These are phyloP conservation scores for Tephrocybe sp. DNA, from an alignment of 768 basidiomycete genomes.

Conservation along the genomic window DNA sequence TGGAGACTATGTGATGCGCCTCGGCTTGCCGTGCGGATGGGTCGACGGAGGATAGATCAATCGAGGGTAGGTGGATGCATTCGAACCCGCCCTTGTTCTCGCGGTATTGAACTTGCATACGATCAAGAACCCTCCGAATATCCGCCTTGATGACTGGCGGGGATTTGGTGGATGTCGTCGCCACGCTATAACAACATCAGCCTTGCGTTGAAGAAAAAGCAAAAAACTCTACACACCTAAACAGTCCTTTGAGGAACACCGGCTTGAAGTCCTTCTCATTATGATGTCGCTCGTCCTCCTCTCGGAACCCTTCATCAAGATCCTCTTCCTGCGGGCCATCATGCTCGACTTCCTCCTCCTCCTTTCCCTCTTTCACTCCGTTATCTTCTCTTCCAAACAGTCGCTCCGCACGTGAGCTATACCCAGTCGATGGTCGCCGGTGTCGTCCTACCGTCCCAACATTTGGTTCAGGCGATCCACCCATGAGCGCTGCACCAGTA, in stretches of 20 bases:
- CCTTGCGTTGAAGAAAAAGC: neutral
- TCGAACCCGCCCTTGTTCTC: conserved; percentile 92
- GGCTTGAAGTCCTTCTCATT: conserved; percentile 85
- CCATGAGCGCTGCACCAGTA: conserved; percentile 61
- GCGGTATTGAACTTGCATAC: conserved; percentile 94
- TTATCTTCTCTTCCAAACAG: conserved; percentile 54
- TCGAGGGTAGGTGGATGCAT: conserved; percentile 93
- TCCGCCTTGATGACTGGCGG: conserved; percentile 81
- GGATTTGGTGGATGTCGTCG: conserved; percentile 91
- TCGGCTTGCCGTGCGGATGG: conserved; percentile 22
- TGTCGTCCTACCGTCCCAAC: conserved; percentile 62
- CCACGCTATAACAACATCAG: conserved; percentile 56
- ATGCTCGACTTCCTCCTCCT: conserved; percentile 34
- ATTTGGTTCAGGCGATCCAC: conserved; percentile 17
- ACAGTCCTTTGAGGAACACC: conserved; percentile 92
- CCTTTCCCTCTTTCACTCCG: conserved; percentile 44
- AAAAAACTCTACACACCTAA: conserved; percentile 59
- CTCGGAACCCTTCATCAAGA: conserved; percentile 44
- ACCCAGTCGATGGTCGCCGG: conserved; percentile 72
- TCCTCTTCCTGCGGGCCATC: conserved; percentile 23
- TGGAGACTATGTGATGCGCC: conserved; percentile 49
- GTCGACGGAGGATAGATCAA: conserved; percentile 81
- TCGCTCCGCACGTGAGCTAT: conserved; percentile 41
- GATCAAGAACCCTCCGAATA: conserved; percentile 82
- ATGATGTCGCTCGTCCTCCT: conserved; percentile 49